Evolutionary conservation across 2,329 filamentous ascomycete genomes (phyloP), one percentile per base, ranked within the genome.

Genomic region (Beauveria sp.): DNA sequence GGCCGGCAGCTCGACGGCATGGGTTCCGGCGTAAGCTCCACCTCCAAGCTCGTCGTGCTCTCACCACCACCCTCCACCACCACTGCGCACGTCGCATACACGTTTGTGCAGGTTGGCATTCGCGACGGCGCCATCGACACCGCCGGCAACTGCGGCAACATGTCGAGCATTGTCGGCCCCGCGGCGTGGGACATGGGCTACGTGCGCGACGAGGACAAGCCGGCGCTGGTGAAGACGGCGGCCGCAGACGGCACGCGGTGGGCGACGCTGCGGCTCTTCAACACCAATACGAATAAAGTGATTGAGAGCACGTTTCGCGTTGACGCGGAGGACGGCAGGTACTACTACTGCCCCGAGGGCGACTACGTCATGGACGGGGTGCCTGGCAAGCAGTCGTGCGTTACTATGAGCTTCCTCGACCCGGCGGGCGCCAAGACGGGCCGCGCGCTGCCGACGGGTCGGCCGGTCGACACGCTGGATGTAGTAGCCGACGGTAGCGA

Each of bases 91-190:
- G 77, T 90, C 14, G 84, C 89, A 63, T 91, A 88, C 68, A 91
- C 88, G 0, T 91, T 91, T 69, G 83, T 88, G 1, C 84, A 87
- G 45, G 76, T 91, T 7, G 88, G 88, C 3, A 81, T 91, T 60
- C 81, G 81, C 58, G 80, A 87, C 66, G 75, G 76, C 5, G 73
- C 76, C 38, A 78, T 91, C 2, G 88, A 91, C 67, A 81, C 84
- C 67, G 84, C 85, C 0, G 85, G 87, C 26, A 91, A 90, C 67
- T 91, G 88, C 69, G 88, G 88, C n/a, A 91, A 91, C 70, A 88
- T 91, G 86, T 84, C 79, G 6, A 80, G 82, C 46, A 80, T 84
- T 0, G 80, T 91, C 51, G 89, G 88, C 0, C 88, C 88, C 0
- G 67, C 68, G 49, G 69, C 69, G 3, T 73, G 71, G 69, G 73